These are phyloP conservation scores for Hyaloperonospora arabidopsidis DNA, from an alignment of 352 stramenopile species.

Conservation along the genomic window DNA sequence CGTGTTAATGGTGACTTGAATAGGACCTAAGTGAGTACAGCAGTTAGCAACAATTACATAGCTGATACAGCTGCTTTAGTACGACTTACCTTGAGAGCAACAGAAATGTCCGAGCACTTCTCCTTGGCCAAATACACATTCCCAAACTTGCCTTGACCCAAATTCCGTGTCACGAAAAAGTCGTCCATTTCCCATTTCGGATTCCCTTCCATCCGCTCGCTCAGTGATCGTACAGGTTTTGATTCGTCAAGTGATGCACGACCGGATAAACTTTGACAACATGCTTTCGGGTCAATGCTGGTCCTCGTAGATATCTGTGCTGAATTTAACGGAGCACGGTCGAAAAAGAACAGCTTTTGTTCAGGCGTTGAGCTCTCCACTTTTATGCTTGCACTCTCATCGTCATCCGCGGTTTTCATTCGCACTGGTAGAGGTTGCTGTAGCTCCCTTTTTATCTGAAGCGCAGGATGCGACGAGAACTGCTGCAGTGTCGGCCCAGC, in stretches of 20 bases:
- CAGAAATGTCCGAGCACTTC: constrained; percentile 49
- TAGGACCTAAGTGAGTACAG: constrained; percentile 35
- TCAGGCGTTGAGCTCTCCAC: constrained; percentile 5
- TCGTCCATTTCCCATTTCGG: constrained; percentile 71
- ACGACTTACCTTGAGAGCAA: constrained; percentile 66
- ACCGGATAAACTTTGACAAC: constrained; percentile 18
- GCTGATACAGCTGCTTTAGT: not conserved
- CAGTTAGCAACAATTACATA: not conserved
- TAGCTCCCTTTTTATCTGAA: constrained; percentile 8
- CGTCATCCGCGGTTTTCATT: not conserved
- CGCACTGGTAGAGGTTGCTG: constrained; percentile 2
- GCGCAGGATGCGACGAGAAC: not conserved
- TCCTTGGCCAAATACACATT: constrained; percentile 81
- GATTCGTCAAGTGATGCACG: constrained; percentile 43
- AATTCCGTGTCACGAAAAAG: constrained; percentile 67
- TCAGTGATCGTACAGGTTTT: constrained; percentile 30
- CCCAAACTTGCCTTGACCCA: constrained; percentile 82
- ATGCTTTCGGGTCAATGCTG: constrained; percentile 7
- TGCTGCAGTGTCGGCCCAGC: not conserved
- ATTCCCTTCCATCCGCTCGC: constrained; percentile 41
- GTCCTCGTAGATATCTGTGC: constrained; percentile 9
- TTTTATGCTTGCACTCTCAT: not conserved
- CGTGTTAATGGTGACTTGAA: constrained; percentile 58
- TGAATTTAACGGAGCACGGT: constrained; percentile 34
- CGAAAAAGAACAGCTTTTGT: constrained; percentile 22